Evolutionary conservation across 306 rosid species (phyloP).

Genomic region (Ceratonia siliqua): DNA sequence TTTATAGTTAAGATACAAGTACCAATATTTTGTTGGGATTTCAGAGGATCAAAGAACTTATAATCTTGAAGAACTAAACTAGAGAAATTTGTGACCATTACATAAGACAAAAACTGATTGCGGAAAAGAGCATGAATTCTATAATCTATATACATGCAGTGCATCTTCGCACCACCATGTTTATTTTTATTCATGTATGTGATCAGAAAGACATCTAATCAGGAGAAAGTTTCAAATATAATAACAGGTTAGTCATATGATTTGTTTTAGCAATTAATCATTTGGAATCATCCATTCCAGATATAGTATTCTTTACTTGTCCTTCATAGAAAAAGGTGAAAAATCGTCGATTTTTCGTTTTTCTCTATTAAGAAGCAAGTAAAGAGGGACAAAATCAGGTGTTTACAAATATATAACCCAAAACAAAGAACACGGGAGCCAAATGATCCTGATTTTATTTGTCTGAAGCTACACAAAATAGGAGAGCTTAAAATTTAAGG

Average conservation of each 20-base stretch:
- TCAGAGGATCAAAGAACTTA: background rate
- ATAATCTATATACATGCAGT: background rate
- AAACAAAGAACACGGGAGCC: conserved; percentile 2
- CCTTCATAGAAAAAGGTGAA: too few species aligned
- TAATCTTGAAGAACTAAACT: conserved; percentile 15
- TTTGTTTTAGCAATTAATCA: background rate
- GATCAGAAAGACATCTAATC: conserved; percentile 15
- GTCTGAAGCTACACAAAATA: conserved; percentile 1
- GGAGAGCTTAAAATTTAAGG: background rate
- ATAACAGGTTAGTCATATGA: background rate
- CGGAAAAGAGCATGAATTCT: background rate
- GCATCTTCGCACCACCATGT: background rate
- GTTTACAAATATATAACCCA: background rate
- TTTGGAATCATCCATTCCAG: conserved; percentile 11
- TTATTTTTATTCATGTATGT: conserved; percentile 3
- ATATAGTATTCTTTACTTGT: too few species aligned
- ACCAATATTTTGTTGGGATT: background rate
- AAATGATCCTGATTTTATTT: background rate
- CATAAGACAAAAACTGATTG: background rate
- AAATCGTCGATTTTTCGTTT: too few species aligned
- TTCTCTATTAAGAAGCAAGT: too few species aligned
- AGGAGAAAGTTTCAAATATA: conserved; percentile 12
- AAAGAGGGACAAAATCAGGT: too few species aligned
- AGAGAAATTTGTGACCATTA: background rate
- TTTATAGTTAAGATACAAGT: background rate